Percentiles rank a stretch among this genome's conserved stretches.
Conservation (phyloP, 2,329 filamentous ascomycete genomes). For the Ophiostoma ulmi region DNA sequence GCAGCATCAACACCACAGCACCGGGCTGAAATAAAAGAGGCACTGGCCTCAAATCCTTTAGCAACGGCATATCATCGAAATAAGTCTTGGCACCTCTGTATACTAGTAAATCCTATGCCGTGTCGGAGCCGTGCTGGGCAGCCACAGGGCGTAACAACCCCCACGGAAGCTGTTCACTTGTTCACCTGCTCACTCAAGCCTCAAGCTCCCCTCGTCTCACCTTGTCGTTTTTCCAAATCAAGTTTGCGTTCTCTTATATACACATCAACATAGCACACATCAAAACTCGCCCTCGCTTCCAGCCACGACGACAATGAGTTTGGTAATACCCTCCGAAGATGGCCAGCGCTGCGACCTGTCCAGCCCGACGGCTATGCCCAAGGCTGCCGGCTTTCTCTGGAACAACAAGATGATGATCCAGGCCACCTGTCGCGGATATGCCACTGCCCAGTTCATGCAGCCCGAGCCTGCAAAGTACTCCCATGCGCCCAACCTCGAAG, state of each 20-base stretch:
- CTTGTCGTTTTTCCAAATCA: neutral
- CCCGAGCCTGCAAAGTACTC: constrained; percentile 57
- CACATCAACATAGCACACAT: neutral
- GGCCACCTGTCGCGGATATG: constrained; percentile 54
- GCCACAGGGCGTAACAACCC: neutral
- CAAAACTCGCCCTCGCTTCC: too few relatives aligned
- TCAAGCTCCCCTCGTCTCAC: neutral
- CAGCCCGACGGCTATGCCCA: constrained; percentile 52
- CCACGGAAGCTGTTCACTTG: neutral
- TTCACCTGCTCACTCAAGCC: neutral
- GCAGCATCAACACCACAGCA: neutral
- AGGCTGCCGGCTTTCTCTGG: constrained; percentile 54
- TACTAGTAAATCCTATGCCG: neutral
- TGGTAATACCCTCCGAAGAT: neutral
- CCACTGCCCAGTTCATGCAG: constrained; percentile 56
- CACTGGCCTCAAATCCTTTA: neutral
- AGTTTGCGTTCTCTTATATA: neutral
- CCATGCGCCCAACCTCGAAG: constrained; percentile 54
- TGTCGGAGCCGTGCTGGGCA: neutral
- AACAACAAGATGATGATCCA: constrained; percentile 59
- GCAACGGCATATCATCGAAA: neutral
- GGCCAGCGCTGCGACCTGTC: constrained; percentile 52
- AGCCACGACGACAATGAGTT: neutral
- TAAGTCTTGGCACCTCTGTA: neutral
- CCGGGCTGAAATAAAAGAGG: neutral